phyloP scores from a whole-genome alignment of 768 basidiomycete genomes.

The Sporobolomyces roseus region DNA sequence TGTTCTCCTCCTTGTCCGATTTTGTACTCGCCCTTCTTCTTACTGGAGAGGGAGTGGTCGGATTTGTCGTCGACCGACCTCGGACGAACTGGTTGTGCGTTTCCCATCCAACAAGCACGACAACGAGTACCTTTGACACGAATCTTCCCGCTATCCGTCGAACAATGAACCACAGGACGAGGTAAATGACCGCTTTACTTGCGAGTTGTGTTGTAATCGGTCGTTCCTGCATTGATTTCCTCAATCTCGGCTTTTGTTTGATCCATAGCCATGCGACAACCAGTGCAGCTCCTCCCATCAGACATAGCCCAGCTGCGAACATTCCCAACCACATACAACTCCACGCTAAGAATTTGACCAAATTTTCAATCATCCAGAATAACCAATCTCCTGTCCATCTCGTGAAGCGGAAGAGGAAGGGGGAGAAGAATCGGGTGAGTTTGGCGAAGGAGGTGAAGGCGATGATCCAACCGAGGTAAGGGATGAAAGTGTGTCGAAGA shows the following conservation, averaged over 20 bases:
- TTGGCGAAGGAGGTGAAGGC: constrained; percentile 15
- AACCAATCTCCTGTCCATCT: neutral
- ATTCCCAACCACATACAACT: constrained; percentile 3
- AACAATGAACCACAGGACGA: neutral
- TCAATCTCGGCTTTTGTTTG: neutral
- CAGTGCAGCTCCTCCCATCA: neutral
- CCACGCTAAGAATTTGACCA: constrained; percentile 3
- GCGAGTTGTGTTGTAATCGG: neutral
- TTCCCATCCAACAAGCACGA: neutral
- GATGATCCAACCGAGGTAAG: constrained; percentile 18
- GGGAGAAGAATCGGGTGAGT: constrained; percentile 1
- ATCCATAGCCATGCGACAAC: neutral
- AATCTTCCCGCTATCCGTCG: neutral
- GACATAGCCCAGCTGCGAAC: constrained; percentile 5
- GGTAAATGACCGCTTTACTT: neutral
- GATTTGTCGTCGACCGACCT: too few species aligned
- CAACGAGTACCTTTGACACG: neutral
- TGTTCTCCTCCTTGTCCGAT: neutral
- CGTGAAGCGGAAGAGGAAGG: constrained; percentile 8
- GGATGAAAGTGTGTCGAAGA: constrained; percentile 11
- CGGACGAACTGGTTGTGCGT: neutral
- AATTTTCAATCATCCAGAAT: neutral
- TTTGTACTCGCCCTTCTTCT: neutral
- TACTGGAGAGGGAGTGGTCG: too few species aligned
- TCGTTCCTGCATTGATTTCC: neutral